Conservation (phyloP, 306 rosid species). For the Vigna radiata region DNA sequence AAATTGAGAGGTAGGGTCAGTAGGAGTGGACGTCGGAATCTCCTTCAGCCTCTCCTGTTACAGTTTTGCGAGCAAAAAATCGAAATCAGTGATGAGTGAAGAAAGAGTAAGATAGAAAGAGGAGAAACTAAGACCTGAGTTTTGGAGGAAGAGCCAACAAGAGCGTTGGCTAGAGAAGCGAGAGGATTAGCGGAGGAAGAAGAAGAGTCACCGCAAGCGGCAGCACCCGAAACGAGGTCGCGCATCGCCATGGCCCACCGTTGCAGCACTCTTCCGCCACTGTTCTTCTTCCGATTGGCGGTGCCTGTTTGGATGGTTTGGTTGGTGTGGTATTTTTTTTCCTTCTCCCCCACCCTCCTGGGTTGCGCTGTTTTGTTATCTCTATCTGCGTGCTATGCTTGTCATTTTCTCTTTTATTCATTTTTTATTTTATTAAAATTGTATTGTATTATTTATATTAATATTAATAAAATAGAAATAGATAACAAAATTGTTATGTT, state of each 20-base stretch:
- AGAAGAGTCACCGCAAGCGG: conserved; percentile 84
- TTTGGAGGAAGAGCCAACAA: conserved; percentile 80
- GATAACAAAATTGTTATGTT: too few relatives aligned
- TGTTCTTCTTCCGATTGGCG: neutral
- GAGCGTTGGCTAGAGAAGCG: conserved; percentile 85
- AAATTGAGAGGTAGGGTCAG: conserved; percentile 58
- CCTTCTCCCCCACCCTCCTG: neutral
- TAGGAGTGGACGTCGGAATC: conserved; percentile 71
- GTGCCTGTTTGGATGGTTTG: neutral
- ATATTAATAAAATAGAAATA: too few relatives aligned
- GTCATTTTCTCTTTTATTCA: neutral
- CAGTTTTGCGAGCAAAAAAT: neutral
- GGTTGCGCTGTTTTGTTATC: neutral
- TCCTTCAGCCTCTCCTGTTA: conserved; percentile 81
- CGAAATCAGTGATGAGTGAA: neutral
- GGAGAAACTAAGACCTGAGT: conserved; percentile 49
- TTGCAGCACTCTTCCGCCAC: neutral
- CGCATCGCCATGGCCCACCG: conserved; percentile 82
- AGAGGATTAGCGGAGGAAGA: conserved; percentile 79
- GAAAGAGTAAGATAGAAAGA: neutral
- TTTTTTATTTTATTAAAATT: neutral
- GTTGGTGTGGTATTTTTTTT: neutral
- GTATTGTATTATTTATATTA: too few relatives aligned
- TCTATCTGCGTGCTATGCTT: conserved; percentile 9
- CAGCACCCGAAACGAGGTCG: conserved; percentile 80